Base-by-base conservation (phyloP, 192 early-diverging fungal species). In the Linderina pennispora region DNA sequence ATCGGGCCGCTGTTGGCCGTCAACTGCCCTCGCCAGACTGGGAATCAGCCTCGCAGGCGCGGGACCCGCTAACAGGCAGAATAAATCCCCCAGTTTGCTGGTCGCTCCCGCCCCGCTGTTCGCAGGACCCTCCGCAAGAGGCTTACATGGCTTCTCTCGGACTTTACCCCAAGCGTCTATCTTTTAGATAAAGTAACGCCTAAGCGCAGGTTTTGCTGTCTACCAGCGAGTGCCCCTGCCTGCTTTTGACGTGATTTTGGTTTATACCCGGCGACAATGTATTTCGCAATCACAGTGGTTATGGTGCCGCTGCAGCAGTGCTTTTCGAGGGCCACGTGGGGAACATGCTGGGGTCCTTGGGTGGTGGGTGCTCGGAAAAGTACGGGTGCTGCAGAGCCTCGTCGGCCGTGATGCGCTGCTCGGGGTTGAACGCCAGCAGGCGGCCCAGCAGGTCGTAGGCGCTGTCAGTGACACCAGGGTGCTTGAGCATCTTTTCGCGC, bases 331-430 rank as follows among this genome's bases (percentile, higher is more conserved):
- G 94, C 79, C 89, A 98, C 0, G 91, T 94, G 7, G 95, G 93
- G 57, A 98, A 97, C 72, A 96, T 70, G 28, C 83, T 80, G 3
- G 93, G 90, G 54, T 96, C 86, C 62, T 97, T 95, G 16, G 95
- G 92, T 19, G 76, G 67, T 15, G 95, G 92, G 28, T 66, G 65
- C 47, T 94, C 91, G 1, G 81, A 54, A 59, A 94, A 94, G 48
- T 92, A 99, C 10, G 93, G 87, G 50, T 99, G 96, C 10, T 80
- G 65, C 8, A 99, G 59, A 0, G 92, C 96, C 38, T 91, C 82
- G 45, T 91, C 83, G 0, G 96, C 96, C 0, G 90, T 84, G 26
- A 99, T 99, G 1, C 96, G 63, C 50, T 84, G 75, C 14, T 63
- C 54, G 0, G 96, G 96, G 66, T 99, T 90, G 49, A 87, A 88